Base-by-base conservation (phyloP, 2,329 filamentous ascomycete species). In the Colletotrichum abscissum region DNA sequence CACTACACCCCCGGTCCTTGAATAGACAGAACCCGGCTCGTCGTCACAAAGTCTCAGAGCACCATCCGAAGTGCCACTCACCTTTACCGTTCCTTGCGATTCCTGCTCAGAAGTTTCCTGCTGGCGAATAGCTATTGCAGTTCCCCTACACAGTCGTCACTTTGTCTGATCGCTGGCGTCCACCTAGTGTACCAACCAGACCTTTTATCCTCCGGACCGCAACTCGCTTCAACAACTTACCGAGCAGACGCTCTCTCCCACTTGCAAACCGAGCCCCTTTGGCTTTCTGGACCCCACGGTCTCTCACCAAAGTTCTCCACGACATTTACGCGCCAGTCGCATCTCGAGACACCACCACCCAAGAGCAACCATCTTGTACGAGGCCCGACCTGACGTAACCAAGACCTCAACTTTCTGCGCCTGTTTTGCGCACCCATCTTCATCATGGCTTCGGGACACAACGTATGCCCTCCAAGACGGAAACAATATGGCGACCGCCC, bases 371-470 rank as follows among this genome's bases (percentile, higher is more conserved):
- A 26, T 65, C 24, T 22, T 24, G 60, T 35, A 52, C 42, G 42
- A 60, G n/a, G 11, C 30, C 59, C 56, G 59, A 52, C 52, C 26
- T 30, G 33, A 55, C 24, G 66, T 60, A 64, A 42, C 66, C 59
- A 72, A 67, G 30, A 60, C 26, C 62, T 19, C 26, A 67, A 3
- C 19, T 52, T 28, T 22, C 19, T 38, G 56, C 49, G 52, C 52
- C 38, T 49, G 57, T 35, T 46, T 16, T 72, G 69, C 52, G 30
- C 72, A 35, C 69, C 57, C 49, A 11, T 22, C 24, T 14, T 19
- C 52, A 78, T 70, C 58, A 87, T 87, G 85, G 80, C 85, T 11
- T 85, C 85, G 5, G 82, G 85, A 76, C 84, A 86, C 73, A 84
- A 86, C 80, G 85, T 86, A 79, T 58, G 76, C 59, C 76, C 76